A percentile compares a stretch with the other conserved stretches of the same genome.
phyloP scores from a whole-genome alignment of 345 rosid genomes.

The Eucalyptus cloeziana region DNA sequence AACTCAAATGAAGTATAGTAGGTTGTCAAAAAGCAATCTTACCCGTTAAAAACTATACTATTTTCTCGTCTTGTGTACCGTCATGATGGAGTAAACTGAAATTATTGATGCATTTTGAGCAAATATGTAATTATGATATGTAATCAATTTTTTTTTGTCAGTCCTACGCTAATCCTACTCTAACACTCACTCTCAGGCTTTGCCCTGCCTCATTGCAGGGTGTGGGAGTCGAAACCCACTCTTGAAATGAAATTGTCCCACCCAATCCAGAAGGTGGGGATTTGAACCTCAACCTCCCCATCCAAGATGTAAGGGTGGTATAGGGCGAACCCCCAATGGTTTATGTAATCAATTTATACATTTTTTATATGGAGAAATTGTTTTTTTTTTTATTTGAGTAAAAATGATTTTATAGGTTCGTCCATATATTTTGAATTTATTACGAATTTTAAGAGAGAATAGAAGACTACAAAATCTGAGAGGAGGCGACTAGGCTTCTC shows the following conservation, averaged over 20 bases:
- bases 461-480: not conserved
- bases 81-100: not conserved
- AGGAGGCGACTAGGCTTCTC: not conserved
- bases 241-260: too few species aligned
- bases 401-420: not conserved
- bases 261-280: too few species aligned
- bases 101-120: not conserved
- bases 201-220: too few species aligned
- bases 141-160: too few species aligned
- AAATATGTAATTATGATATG: not conserved
- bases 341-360: too few species aligned
- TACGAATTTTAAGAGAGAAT: not conserved
- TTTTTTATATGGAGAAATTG: too few species aligned
- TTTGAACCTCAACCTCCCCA: too few species aligned
- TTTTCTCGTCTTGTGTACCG: fast-evolving
- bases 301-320: too few species aligned
- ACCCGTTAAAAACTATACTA: not conserved
- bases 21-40: not conserved
- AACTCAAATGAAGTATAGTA: not conserved
- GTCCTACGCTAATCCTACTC: too few species aligned
- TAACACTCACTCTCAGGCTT: too few species aligned
- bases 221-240: too few species aligned
- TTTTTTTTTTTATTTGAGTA: not conserved
- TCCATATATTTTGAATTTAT: not conserved
- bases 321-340: too few species aligned